Evolutionary conservation across 805 yeast species (phyloP), one percentile per base, ranked within the genome.

Genomic region (Candida methanosorbosa): DNA sequence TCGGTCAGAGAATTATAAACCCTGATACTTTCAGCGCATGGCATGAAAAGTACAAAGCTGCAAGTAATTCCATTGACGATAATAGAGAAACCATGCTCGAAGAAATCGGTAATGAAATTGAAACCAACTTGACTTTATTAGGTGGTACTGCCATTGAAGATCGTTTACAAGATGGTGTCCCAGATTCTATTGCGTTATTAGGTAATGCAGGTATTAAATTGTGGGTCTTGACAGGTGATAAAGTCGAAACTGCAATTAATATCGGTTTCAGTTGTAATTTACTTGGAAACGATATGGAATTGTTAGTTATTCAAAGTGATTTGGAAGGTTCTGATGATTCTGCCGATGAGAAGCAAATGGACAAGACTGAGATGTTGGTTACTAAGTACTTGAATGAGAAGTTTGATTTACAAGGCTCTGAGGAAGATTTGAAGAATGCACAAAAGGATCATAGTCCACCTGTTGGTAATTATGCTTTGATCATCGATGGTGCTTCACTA

Each of bases 71-170:
- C 2, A 51, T 74, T 23, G 70, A 72, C 29, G 65, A 57, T 5
- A 59, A 74, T 30, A 66, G 90, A 38, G 90, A 81, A 14, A 72
- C 58, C 19, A 48, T 58, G 27, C 63, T 79, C 46, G 83, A 73
- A 25, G 42, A 43, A 19, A 65, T 77, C 19, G 72, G 75, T 18
- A 76, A 69, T 29, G 76, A 74, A 37, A 64, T 83, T 35, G 94
- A 82, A 53, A 52, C 55, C 2, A 71, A 64, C 18, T 64, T 82
- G 31, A 54, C 56, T 3, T 60, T 82, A 33, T 56, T 82, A 32
- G 92, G 92, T 15, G 85, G 87, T 17, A 82, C 92, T 14, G 92
- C 87, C 11, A 81, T 82, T 49, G 92, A 82, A 53, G 92, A 82
- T 50, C 64, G 81, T 45, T 65, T 82, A 32, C 92, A 82, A 52